Evolutionary conservation across 352 stramenopile species (phyloP).

Genomic region (Globisporangium mamillatum): DNA sequence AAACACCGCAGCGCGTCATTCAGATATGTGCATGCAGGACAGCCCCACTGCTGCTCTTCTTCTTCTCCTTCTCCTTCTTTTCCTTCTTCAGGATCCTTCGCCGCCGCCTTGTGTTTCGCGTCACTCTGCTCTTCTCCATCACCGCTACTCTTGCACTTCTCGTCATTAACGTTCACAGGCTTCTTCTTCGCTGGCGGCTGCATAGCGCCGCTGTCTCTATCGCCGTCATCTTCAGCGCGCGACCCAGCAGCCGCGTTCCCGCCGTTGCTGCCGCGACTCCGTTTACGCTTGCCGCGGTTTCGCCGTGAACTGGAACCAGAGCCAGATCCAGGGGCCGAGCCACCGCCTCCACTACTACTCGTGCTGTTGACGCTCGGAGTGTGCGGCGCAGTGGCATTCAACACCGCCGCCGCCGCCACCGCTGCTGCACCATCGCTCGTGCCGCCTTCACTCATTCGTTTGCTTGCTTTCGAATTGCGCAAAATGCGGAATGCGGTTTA

Average conservation of each 20-base stretch:
- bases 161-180: neutral
- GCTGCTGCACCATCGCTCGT: neutral
- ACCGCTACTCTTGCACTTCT: neutral
- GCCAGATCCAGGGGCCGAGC: constrained; percentile 17
- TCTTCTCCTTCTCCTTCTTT: constrained; percentile 11
- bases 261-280: constrained; percentile 16
- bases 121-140: constrained; percentile 12
- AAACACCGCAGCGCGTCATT: constrained; percentile 58
- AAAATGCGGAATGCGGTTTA: neutral
- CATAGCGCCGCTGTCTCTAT: neutral
- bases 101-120: constrained; percentile 7
- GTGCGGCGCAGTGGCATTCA: neutral
- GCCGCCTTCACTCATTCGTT: constrained; percentile 7
- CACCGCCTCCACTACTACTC: neutral
- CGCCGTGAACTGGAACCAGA: constrained; percentile 19
- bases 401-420: neutral
- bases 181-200: constrained; percentile 10
- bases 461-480: constrained; percentile 5
- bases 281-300: constrained; percentile 37
- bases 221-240: neutral
- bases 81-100: constrained; percentile 11
- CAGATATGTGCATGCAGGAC: constrained; percentile 64
- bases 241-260: neutral
- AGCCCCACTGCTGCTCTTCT: constrained; percentile 44
- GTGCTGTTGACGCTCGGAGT: neutral